These are phyloP conservation scores for Canavalia gladiata DNA, from an alignment of 306 rosid genomes.

Conservation along the genomic window DNA sequence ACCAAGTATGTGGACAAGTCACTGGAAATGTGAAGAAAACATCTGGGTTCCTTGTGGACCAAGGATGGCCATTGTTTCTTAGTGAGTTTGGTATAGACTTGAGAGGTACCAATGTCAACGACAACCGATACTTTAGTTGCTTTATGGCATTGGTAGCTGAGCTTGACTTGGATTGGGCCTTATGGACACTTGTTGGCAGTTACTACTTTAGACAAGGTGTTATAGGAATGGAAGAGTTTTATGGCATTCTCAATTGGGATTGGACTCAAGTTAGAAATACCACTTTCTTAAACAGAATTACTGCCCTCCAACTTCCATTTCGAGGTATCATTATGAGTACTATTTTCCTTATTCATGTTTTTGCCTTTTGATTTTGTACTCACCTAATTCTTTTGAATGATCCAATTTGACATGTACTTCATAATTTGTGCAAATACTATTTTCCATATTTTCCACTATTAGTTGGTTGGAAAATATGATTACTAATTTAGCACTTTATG, in stretches of 20 bases:
- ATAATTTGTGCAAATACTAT: neutral
- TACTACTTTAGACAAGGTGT: constrained; percentile 79
- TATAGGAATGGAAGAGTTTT: constrained; percentile 74
- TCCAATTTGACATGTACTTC: neutral
- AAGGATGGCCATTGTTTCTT: constrained; percentile 80
- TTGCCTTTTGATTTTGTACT: neutral
- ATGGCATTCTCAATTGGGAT: constrained; percentile 70
- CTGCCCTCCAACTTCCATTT: constrained; percentile 75
- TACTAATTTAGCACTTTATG: neutral
- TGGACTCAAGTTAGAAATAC: constrained; percentile 67
- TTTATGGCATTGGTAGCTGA: constrained; percentile 70
- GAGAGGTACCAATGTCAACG: constrained; percentile 85
- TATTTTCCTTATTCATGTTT: neutral
- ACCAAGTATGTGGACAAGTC: constrained; percentile 78
- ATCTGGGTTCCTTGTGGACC: constrained; percentile 65
- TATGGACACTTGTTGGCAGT: constrained; percentile 88
- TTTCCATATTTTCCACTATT: neutral
- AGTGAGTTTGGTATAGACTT: constrained; percentile 86
- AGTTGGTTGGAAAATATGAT: neutral
- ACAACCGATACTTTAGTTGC: constrained; percentile 76
- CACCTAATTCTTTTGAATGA: neutral
- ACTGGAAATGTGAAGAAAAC: constrained; percentile 50
- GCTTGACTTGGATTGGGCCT: constrained; percentile 83
- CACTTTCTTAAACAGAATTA: constrained; percentile 61
- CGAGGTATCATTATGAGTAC: constrained; percentile 59